Evolutionary conservation across 768 basidiomycete genomes (phyloP), one percentile per base, ranked within the genome.

Genomic region (Naganishia vaughanmartiniae): DNA sequence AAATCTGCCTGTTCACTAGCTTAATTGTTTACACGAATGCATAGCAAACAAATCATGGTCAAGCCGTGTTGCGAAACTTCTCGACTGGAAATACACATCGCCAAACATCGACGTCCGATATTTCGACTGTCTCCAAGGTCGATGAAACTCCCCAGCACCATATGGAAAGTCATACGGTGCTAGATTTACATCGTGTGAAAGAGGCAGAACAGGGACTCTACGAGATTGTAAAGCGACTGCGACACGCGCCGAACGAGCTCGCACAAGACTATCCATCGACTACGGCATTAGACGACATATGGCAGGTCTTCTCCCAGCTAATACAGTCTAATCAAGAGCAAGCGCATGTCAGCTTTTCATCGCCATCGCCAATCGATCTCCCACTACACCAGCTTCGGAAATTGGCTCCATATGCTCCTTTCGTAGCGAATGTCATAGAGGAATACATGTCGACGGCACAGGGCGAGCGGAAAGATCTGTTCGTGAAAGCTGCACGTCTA

Each of bases 361-460:
- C 33, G 28, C 2, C 30, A 28, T 26, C 26, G 60, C 26, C 42
- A 63, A 9, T n/a, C 34, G n/a, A 36, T 58, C 24, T 34, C 1
- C n/a, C n/a, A 58, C 28, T 34, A 30, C 60, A 63, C 46, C 39
- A 63, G 14, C 26, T 63, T 10, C 60, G 60, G 19, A 63, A 34
- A 63, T n/a, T 68, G 17, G 68, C 56, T 34, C 68, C 57, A 12
- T 69, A 57, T 24, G 68, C 54, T 10, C 57, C 57, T 0, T 48
- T 60, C 51, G 31, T 53, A 12, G 55, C 57, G 3, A 34, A 33
- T 26, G 21, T 45, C 10, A 56, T 69, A 5, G 30, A 34, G 11
- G 26, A 31, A 14, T 66, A 66, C 51, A 53, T 66, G 4, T n/a
- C 31, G 11, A n/a, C 19, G 4, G 48, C 21, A 51, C 48, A n/a